Evolutionary conservation across 768 basidiomycete genomes (phyloP), one percentile per base, ranked within the genome.

Genomic region (Suillus spraguei): DNA sequence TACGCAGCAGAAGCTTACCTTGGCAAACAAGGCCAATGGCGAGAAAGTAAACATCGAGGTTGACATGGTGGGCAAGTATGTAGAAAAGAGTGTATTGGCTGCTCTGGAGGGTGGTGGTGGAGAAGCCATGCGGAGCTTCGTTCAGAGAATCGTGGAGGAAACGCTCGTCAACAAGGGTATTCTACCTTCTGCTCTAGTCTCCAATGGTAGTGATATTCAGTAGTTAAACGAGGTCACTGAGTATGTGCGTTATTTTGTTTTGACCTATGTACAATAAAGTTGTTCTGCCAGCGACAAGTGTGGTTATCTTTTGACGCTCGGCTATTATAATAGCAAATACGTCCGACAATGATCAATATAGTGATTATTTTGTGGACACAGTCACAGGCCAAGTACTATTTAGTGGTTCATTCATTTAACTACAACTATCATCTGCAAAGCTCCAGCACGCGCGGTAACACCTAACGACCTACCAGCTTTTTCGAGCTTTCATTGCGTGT

Each of bases 11-110:
- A 94, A 89, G 76, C 89, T 98, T 63, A 90, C 92, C 2, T 81
- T 99, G 59, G 83, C 84, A 44, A 83, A 78, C 65, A 99, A 99
- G 76, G 67, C 69, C 3, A 74, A 91, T 1, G 96, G 95, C 0
- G 85, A 85, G 54, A 90, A 83, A 69, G 95, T 99, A 59, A 99
- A 99, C 71, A 85, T 99, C 64, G 97, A 99, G 79, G 95, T 90
- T 50, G 95, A 97, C 73, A 94, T 95, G 87, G 88, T 96, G 22
- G 95, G 92, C 17, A 97, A 97, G 76, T 95, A 93, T 66, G 92
- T 96, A 5, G 85, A 85, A 70, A 95, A 95, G 80, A 90, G 92
- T 61, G 91, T 96, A 2, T 71, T 77, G 16, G 88, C 89, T 46
- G 87, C 86, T 59, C 77, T 93, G 47, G 83, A 83, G 8, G 87